phyloP scores from a whole-genome alignment of 1,139 yeast genomes.

The Arxiozyma bovina region DNA sequence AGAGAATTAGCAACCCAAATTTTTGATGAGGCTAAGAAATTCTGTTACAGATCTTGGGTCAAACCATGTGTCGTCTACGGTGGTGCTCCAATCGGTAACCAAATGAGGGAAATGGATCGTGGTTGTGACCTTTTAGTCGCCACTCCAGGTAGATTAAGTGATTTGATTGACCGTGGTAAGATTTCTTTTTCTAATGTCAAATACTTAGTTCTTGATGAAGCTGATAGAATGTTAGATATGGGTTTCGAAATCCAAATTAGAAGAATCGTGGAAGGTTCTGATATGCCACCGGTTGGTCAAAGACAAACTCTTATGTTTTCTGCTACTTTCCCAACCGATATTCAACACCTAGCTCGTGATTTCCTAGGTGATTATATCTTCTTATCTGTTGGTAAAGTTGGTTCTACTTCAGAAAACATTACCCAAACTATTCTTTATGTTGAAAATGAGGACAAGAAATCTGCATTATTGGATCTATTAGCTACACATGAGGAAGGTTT shows the following conservation, averaged over 20 bases:
- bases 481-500: constrained; percentile 69
- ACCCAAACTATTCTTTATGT: constrained; percentile 90
- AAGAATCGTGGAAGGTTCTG: constrained; percentile 94
- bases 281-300: constrained; percentile 83
- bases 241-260: constrained; percentile 99
- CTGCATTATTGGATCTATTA: constrained; percentile 81
- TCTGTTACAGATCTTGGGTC: constrained; percentile 97
- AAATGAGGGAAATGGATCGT: constrained; percentile 79
- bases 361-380: constrained; percentile 92
- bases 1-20: constrained; percentile 98
- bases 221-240: constrained; percentile 99
- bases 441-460: constrained; percentile 91
- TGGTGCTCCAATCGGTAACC: constrained; percentile 89
- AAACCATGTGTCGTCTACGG: constrained; percentile 95
- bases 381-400: constrained; percentile 96
- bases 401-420: constrained; percentile 94
- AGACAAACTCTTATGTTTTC: constrained; percentile 98
- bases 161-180: constrained; percentile 87
- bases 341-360: constrained; percentile 94
- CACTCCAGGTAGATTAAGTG: constrained; percentile 98
- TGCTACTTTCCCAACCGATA: constrained; percentile 97
- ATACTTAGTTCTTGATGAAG: constrained; percentile 94
- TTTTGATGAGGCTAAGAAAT: constrained; percentile 90
- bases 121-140: constrained; percentile 97
- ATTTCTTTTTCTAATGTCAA: constrained; percentile 84